Percentiles rank a stretch among this genome's conserved stretches.
Evolutionary conservation across 352 stramenopile genomes (phyloP).

Genomic region (Blastocystis sp.): DNA sequence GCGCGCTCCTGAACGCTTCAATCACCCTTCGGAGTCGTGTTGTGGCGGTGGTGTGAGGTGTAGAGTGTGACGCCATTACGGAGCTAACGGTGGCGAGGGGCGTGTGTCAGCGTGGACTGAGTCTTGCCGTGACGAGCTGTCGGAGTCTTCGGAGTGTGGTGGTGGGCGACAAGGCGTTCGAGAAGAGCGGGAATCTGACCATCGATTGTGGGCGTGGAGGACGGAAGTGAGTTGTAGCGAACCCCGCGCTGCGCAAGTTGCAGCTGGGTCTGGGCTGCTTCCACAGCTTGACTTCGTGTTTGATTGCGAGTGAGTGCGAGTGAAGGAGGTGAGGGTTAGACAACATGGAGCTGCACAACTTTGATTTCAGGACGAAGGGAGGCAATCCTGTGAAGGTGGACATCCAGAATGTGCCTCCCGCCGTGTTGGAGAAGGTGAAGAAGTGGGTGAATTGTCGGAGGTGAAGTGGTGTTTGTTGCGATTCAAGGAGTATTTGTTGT

Average conservation of each 20-base stretch:
- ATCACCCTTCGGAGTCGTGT: not conserved
- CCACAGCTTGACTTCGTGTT: not conserved
- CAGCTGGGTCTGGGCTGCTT: slow-evolving; percentile 26
- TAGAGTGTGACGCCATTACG: slow-evolving; percentile 7
- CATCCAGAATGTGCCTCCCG: not conserved
- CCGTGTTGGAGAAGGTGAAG: not conserved
- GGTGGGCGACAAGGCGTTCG: not conserved
- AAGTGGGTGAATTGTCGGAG: no score
- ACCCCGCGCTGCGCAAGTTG: not conserved
- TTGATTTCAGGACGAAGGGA: not conserved
- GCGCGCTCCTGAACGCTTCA: not conserved
- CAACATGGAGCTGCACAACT: not conserved
- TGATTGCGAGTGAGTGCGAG: not conserved
- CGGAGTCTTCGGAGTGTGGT: not conserved
- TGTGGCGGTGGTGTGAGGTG: not conserved
- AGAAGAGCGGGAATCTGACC: not conserved
- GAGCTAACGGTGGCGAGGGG: not conserved
- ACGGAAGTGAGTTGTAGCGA: not conserved
- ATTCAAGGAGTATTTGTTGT: no score
- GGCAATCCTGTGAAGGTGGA: not conserved
- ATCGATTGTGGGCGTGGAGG: not conserved
- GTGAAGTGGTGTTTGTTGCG: no score
- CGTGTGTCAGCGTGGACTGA: not conserved
- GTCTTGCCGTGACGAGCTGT: not conserved
- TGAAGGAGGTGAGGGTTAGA: not conserved